Base-by-base conservation (phyloP, 1,284 basidiomycete species). In the Apiotrichum sp. region DNA sequence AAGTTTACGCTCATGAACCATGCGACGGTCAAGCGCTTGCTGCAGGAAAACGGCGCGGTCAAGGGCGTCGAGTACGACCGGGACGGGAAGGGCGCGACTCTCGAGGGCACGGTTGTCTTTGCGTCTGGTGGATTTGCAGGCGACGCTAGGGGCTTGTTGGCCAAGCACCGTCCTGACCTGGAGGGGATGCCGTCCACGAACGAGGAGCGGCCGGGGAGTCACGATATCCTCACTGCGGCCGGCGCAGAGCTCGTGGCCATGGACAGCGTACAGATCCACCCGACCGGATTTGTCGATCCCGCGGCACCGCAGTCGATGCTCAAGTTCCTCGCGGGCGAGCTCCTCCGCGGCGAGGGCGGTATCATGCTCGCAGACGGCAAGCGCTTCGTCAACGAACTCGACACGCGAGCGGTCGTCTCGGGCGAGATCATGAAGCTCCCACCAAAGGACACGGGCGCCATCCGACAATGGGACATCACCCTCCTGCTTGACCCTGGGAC, bases 261-360 rank as follows among this genome's bases (percentile, higher is more conserved):
- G 58, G 58, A 59, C 44, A 53, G 51, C 32, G 58, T 59, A 29
- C 58, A 59, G 45, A 46, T 59, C 35, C 55, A 56, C 42, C 55
- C 55, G 10, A 56, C 50, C 4, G 55, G 55, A 9, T 56, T 56
- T 13, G 55, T 56, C 31, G 55, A 56, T 36, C 55, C 55, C 6
- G 14, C 9, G 8, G 13, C 32, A 3, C 50, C 50, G 6, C 14
- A 13, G 13, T 35, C 51, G 6, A 44, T n/a, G 14, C 10, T 56
- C 31, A 56, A 56, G 50, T 56, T 56, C 50, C 55, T 56, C 50
- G 55, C 55, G 16, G 55, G 34, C 36, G 55, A 56, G 47, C 41
- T 47, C 35, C 47, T 56, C 31, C 50, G 55, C 7, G 55, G 55
- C 36, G 55, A 56, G 38, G 55, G 55, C 31, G 55, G 55, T 10